Base-by-base conservation (phyloP, 1,139 yeast species). In the Entelexis sorbosivorans region DNA sequence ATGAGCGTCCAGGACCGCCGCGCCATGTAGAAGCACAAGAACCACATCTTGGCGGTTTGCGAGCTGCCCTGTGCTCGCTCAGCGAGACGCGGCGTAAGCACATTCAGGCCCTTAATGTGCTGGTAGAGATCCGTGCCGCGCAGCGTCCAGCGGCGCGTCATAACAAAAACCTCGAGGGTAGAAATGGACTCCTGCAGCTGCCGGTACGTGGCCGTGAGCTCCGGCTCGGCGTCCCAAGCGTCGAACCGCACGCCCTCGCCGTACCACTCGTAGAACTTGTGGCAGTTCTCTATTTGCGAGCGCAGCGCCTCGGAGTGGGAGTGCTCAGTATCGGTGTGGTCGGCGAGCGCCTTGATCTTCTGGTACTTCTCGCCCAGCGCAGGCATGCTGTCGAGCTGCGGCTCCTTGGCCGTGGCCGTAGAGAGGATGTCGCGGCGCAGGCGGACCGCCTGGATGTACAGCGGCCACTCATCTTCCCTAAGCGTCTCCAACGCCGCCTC, bases 101-200 rank as follows among this genome's bases (percentile, higher is more conserved):
- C 10, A 34, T 31, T 96, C 57, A 89, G 80, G 53, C 74, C 76
- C 62, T 81, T 78, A 66, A 88, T 95, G 65, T 84, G 89, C 50
- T 76, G 75, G 68, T 84, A 91, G 59, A 91, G 73, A 67, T 91
- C 98, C 0, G 97, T 91, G 63, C 88, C 95, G 63, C 98, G 78
- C 68, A 91, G 73, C 1, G 97, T 89, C 98, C 98, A 91, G 66
- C 97, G 78, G 68, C 96, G 81, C 3, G 98, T 91, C 34, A 91
- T 78, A 58, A 88, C 73, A 59, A 91, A 71, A 60, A 85, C 86
- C 61, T 86, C 95, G 56, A 91, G 72, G 20, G 81, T 81, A 26
- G 78, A 73, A 66, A 87, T 86, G 60, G 87, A 73, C 44, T 75
- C 78, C 35, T 78, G 70, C 58, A 91, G 71, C 56, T 73, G 69